A percentile compares a stretch with the other conserved stretches of the same genome.
phyloP scores from a whole-genome alignment of 225 moss, liverwort and hornwort genomes.

The Polytrichum commune region DNA sequence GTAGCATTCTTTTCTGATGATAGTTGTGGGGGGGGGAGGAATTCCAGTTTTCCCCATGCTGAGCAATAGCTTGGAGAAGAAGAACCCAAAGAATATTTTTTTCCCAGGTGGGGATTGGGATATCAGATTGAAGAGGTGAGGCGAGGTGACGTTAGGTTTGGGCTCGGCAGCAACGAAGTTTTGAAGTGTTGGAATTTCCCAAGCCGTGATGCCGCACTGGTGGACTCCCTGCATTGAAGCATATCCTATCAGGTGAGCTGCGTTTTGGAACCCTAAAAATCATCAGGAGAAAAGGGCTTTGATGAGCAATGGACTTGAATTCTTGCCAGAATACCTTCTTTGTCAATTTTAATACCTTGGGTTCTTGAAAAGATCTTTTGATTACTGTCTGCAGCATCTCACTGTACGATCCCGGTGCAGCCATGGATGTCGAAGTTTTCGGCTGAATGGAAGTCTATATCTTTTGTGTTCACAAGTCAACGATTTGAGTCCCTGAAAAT shows the following conservation, averaged over 20 bases:
- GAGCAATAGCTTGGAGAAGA: background rate
- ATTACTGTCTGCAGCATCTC: too few relatives aligned
- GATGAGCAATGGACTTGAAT: too few relatives aligned
- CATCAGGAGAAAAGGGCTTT: too few relatives aligned
- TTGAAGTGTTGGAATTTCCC: background rate
- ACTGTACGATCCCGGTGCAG: too few relatives aligned
- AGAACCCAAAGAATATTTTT: background rate
- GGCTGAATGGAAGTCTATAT: background rate
- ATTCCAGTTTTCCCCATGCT: too few relatives aligned
- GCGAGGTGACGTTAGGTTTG: background rate
- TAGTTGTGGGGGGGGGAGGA: too few relatives aligned
- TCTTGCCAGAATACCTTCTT: too few relatives aligned
- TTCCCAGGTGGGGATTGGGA: background rate
- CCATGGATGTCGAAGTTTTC: background rate
- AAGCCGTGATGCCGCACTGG: slow-evolving; percentile 60
- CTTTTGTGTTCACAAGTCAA: background rate
- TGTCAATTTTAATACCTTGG: background rate
- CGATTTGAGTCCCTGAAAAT: too few relatives aligned
- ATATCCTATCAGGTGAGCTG: slow-evolving; percentile 42
- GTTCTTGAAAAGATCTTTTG: too few relatives aligned
- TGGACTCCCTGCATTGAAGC: slow-evolving; percentile 62
- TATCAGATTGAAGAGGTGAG: background rate
- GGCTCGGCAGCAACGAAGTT: background rate
- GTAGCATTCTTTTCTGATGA: too few relatives aligned
- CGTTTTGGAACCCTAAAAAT: too few relatives aligned